Evolutionary conservation across 1,284 basidiomycete genomes (phyloP).

Genomic region (Tilletia indica): DNA sequence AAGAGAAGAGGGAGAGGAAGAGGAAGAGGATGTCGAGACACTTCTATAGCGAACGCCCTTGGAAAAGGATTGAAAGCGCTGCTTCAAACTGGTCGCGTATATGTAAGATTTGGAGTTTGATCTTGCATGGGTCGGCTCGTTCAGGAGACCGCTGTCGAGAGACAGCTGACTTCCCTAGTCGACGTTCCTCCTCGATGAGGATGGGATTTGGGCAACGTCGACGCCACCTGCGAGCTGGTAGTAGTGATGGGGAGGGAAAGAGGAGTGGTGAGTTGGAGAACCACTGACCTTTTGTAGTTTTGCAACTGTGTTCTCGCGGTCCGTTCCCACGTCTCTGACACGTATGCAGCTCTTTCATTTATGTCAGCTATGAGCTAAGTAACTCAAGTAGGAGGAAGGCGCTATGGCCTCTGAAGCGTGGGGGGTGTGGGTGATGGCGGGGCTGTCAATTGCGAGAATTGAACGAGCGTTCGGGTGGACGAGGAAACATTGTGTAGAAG

Average conservation of each 20-base stretch:
- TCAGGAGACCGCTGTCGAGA: not conserved
- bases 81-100: constrained; percentile 51
- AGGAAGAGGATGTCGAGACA: constrained; percentile 16
- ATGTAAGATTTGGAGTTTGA: not conserved
- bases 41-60: constrained; percentile 49
- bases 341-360: too few relatives aligned
- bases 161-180: not conserved
- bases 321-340: too few relatives aligned
- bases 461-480: too few relatives aligned
- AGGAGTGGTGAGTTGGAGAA: constrained; percentile 6
- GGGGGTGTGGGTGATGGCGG: too few relatives aligned
- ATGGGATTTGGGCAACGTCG: not conserved
- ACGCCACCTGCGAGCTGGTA: constrained; percentile 19
- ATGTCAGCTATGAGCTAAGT: too few relatives aligned
- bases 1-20: constrained; percentile 9
- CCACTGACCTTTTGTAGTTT: constrained; percentile 79
- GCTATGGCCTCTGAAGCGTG: too few relatives aligned
- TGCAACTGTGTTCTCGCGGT: constrained; percentile 83
- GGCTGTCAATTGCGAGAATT: too few relatives aligned
- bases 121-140: constrained; percentile 7
- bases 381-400: too few relatives aligned
- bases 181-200: constrained; percentile 22
- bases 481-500: too few relatives aligned
- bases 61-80: constrained; percentile 31
- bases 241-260: constrained; percentile 4